These are phyloP conservation scores for Trichoderma sp. DNA, from an alignment of 2,329 filamentous ascomycete genomes.

Conservation along the genomic window DNA sequence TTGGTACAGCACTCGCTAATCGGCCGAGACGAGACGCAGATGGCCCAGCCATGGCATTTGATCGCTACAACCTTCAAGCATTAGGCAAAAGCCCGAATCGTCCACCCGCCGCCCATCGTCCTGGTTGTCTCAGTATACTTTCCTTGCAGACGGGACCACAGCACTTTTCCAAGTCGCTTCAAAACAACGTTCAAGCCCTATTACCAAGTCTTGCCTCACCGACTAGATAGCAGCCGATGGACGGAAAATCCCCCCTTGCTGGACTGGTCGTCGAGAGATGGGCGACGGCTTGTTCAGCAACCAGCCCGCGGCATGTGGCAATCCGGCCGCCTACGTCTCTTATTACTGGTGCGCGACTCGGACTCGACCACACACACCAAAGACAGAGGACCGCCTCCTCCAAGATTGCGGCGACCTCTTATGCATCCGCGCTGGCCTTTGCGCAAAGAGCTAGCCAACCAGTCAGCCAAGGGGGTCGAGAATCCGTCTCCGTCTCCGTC, in stretches of 20 bases:
- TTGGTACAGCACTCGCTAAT: constrained; percentile 3
- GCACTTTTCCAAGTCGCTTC: too few relatives aligned
- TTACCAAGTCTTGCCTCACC: neutral
- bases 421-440: constrained; percentile 25
- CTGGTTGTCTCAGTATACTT: neutral
- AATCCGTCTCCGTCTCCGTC: neutral
- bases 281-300: neutral
- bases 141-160: too few relatives aligned
- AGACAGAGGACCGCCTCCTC: constrained; percentile 1
- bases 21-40: neutral
- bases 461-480: neutral
- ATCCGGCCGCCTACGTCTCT: constrained; percentile 19
- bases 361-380: constrained; percentile 13
- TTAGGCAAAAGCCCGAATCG: neutral
- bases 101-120: neutral
- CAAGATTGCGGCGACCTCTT: constrained; percentile 18
- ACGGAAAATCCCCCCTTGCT: too few relatives aligned
- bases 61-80: too few relatives aligned
- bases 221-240: too few relatives aligned
- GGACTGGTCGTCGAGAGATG: too few relatives aligned
- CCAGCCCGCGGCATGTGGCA: constrained; percentile 16
- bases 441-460: constrained; percentile 12
- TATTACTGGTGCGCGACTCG: constrained; percentile 25
- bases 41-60: too few relatives aligned
- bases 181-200: too few relatives aligned